Base-by-base conservation (phyloP, 1,284 basidiomycete species). In the Lentinula novae-zelandiae region DNA sequence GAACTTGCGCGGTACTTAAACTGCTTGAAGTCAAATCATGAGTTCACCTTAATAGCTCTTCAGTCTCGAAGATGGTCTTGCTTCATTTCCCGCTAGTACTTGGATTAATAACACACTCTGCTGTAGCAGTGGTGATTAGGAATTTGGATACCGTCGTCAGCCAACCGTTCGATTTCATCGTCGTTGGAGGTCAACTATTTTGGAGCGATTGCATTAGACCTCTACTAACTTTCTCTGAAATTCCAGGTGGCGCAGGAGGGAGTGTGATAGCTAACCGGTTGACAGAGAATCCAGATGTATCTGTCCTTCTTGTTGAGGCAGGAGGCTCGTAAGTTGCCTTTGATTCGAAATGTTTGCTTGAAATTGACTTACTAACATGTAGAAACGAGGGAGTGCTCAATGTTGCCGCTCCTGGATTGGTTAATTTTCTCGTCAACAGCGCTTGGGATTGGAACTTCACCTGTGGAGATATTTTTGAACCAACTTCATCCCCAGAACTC, bases 271-370 rank as follows among this genome's bases (percentile, higher is more conserved):
- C 69, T 1, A 69, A 70, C 46, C 68, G 72, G 5, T 63, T 73
- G 13, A 67, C 67, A 20, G 71, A 73, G 56, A 64, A 70, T 50
- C 63, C 68, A 2, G 56, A 58, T 4, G 49, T 66, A 9, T 64
- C 62, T 5, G 69, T 73, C 3, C 65, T 73, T 9, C 58, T 73
- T 8, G 64, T 73, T 15, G 71, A 73, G 60, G 70, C 68, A 15
- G 72, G 71, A 4, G 66, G 55, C 57, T 64, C 67, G 71, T 71
- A 55, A 38, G 69, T 61, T 20, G 15, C 12, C 33, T 39, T n/a
- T 22, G 10, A 10, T 17, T 31, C 3, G 6, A 20, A 27, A 12
- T 27, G 0, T 6, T 50, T 49, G 17, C 10, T 20, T 53, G 9
- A 10, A 5, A 20, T 22, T 13, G 22, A 31, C 34, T 15, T n/a